Percentiles rank a stretch among this genome's conserved stretches.
These are phyloP conservation scores for Sphenostylis stenocarpa DNA, from an alignment of 306 rosid species.

Conservation along the genomic window DNA sequence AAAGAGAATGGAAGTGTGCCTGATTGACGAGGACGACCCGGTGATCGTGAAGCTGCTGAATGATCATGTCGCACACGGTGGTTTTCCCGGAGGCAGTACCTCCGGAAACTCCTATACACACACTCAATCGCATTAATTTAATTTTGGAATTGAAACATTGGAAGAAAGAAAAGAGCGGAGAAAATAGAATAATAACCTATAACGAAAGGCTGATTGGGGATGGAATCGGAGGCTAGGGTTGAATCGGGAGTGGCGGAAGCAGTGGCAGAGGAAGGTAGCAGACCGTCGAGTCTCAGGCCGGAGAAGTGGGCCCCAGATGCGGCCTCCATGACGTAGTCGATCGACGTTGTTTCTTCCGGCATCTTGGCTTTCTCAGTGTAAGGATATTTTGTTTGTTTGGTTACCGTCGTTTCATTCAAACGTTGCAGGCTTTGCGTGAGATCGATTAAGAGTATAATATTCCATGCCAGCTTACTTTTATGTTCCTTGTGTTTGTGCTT, in stretches of 20 bases:
- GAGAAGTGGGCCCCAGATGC: slow-evolving; percentile 96
- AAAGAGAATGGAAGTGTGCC: slow-evolving; percentile 40
- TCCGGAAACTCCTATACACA: slow-evolving; percentile 79
- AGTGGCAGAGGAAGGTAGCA: slow-evolving; percentile 45
- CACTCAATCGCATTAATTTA: not conserved
- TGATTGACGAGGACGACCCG: slow-evolving; percentile 94
- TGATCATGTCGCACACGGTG: slow-evolving; percentile 97
- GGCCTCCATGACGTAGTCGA: slow-evolving; percentile 89
- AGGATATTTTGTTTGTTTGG: too few species aligned
- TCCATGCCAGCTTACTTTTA: too few species aligned
- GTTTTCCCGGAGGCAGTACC: slow-evolving; percentile 99
- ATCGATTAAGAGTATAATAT: too few species aligned
- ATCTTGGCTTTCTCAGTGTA: slow-evolving; percentile 20
- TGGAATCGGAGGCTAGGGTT: slow-evolving; percentile 46
- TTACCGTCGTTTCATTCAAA: not conserved
- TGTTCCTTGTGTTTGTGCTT: too few species aligned
- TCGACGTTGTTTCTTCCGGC: slow-evolving; percentile 74
- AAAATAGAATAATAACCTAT: slow-evolving; percentile 53
- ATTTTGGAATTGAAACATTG: not conserved
- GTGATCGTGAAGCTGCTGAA: slow-evolving; percentile 98
- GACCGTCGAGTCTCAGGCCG: slow-evolving; percentile 77
- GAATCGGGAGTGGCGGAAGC: slow-evolving; percentile 43
- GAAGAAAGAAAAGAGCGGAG: not conserved
- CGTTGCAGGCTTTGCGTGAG: too few species aligned
- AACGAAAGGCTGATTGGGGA: slow-evolving; percentile 72